Percentiles rank a stretch among this genome's conserved stretches.
Evolutionary conservation across 2,329 filamentous ascomycete species (phyloP).

Genomic region (Colletotrichum agaves): DNA sequence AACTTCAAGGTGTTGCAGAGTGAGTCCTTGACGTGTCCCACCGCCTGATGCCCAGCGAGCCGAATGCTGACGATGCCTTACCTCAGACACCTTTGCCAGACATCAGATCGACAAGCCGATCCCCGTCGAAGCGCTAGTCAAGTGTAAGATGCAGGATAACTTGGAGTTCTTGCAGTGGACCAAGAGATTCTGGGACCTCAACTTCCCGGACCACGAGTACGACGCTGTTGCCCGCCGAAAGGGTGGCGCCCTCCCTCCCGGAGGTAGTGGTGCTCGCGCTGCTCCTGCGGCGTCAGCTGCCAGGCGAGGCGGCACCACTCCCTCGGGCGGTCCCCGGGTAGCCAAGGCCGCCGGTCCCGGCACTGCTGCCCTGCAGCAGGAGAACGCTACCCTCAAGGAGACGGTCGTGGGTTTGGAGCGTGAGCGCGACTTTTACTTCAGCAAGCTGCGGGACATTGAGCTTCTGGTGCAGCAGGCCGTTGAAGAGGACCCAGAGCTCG

Average conservation of each 20-base stretch:
- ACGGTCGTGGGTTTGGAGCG: constrained; percentile 94
- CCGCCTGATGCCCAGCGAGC: not conserved
- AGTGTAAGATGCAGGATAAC: constrained; percentile 99
- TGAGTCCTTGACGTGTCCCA: constrained; percentile 57
- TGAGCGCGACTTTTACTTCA: constrained; percentile 99
- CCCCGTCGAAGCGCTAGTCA: constrained; percentile 87
- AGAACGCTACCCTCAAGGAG: constrained; percentile 92
- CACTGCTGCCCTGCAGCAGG: constrained; percentile 79
- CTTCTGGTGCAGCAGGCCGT: constrained; percentile 91
- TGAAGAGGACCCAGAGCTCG: constrained; percentile 90
- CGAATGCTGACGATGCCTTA: constrained; percentile 13
- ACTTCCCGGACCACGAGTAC: constrained; percentile 97
- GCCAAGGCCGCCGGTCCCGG: constrained; percentile 62
- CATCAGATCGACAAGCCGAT: constrained; percentile 91
- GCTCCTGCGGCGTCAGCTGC: constrained; percentile 61
- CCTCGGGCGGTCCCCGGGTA: constrained; percentile 61
- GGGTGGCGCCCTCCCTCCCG: constrained; percentile 67
- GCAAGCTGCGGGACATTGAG: constrained; percentile 97
- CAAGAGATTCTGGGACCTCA: constrained; percentile 97
- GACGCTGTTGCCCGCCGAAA: constrained; percentile 89
- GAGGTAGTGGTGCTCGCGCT: constrained; percentile 59
- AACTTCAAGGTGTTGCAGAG: constrained; percentile 99
- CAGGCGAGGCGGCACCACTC: constrained; percentile 69
- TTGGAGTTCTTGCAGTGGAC: constrained; percentile 98
- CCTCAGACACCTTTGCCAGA: constrained; percentile 80